Percentiles rank a stretch among this genome's conserved stretches.
Evolutionary conservation across 805 yeast genomes (phyloP).

Genomic region (Yamadazyma phyllophila): DNA sequence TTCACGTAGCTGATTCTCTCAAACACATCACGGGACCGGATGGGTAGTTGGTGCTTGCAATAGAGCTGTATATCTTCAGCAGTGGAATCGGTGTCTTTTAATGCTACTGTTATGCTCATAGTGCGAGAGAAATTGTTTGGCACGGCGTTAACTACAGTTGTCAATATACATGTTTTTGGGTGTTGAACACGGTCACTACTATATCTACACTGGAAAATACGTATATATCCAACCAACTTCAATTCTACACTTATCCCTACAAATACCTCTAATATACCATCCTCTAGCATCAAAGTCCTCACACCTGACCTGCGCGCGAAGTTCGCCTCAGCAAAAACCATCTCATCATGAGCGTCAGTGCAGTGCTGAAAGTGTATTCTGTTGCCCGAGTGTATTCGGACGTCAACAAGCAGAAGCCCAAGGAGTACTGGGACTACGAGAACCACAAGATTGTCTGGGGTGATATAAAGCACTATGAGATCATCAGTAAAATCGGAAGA

Average conservation of each 20-base stretch:
- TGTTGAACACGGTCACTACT: too few species aligned
- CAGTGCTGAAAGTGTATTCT: constrained; percentile 37
- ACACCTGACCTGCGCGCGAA: constrained; percentile 4
- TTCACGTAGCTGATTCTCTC: constrained; percentile 14
- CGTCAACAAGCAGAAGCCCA: constrained; percentile 71
- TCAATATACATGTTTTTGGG: too few species aligned
- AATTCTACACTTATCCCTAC: too few species aligned
- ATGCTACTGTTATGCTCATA: constrained; percentile 3
- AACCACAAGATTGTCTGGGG: constrained; percentile 80
- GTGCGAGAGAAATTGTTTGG: neutral
- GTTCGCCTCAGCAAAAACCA: neutral
- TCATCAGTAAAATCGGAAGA: constrained; percentile 79
- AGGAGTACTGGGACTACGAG: constrained; percentile 82
- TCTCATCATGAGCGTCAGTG: constrained; percentile 9
- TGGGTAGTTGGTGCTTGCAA: constrained; percentile 11
- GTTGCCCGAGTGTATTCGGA: constrained; percentile 79
- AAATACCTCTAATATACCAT: too few species aligned
- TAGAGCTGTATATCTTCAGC: constrained; percentile 24
- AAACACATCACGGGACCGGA: constrained; percentile 5
- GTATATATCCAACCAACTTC: too few species aligned
- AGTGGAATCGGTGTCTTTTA: constrained; percentile 7
- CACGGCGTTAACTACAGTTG: too few species aligned
- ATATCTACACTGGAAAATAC: too few species aligned
- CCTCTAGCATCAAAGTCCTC: neutral
- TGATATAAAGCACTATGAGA: constrained; percentile 78